Base-by-base conservation (phyloP, 208 protist species). In the Trypanosoma cruzi region DNA sequence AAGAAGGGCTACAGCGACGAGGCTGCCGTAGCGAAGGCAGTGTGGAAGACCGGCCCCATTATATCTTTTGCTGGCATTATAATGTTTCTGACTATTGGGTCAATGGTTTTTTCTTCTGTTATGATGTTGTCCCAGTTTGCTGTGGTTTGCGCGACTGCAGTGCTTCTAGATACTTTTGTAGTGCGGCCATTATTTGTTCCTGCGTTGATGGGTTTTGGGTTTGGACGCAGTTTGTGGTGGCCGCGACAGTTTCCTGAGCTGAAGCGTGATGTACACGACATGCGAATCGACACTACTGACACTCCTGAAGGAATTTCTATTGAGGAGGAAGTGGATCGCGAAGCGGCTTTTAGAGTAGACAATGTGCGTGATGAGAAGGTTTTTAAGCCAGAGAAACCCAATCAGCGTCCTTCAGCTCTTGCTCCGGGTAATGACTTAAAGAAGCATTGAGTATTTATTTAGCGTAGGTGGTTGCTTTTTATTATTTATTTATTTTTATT, bases 161-260 rank as follows among this genome's bases (percentile, higher is more conserved):
- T 81, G 7, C 10, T 80, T 8, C 28, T 83, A 13, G 78, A 83
- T 60, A 83, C 78, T 1, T 83, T 83, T 71, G 49, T 82, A 4
- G 64, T 81, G 13, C 75, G 75, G 7, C 50, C 71, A 7, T 66
- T 77, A 22, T 73, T 81, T 53, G 71, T 53, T 26, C 75, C 71
- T 10, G 75, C 75, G 10, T 18, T 81, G 18, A 76, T 80, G 74
- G 48, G 54, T 28, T 24, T 75, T 55, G 37, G 46, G 7, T 52
- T 62, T 2, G 46, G 14, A 18, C 22, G 10, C 16, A 28, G 16
- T n/a, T 26, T 68, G 28, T 75, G 71, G 71, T 75, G 71, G 71
- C 71, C 71, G 8, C 71, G 71, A 50, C 20, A 31, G 1, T 75
- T 75, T 54, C 50, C 59, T 24, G 64, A 75, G 37, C 44, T 75